Evolutionary conservation across 805 yeast species (phyloP), one percentile per base, ranked within the genome.

Genomic region (Cyberlindnera mississippiensis): DNA sequence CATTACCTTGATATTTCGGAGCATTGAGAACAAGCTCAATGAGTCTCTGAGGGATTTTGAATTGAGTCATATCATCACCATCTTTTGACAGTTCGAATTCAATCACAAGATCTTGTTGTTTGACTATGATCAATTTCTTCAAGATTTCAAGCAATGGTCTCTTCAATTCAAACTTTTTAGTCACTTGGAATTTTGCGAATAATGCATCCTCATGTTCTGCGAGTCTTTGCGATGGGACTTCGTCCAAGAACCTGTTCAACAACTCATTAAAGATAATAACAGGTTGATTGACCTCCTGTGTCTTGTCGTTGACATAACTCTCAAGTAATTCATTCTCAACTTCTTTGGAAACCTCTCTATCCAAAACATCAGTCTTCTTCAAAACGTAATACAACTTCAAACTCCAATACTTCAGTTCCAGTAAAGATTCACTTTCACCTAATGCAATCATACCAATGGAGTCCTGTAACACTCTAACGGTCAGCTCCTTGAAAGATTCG

Each of bases 31-130:
- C 50, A 24, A 55, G 53, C 0, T 61, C 49, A 8, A 82, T 45
- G 26, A 84, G 57, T 2, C n/a, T 29, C 16, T 48, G 35, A 13
- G 66, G 61, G 15, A 68, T 49, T 33, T 61, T 56, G 41, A 53
- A 64, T 12, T 47, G 38, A 5, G 42, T 29, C 16, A 44, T 30
- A 16, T 45, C 54, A 17, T 50, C 59, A 7, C 38, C 51, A 4
- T 52, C 52, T 35, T 72, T 76, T 22, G 57, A 61, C 38, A 84
- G 64, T 42, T 81, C 82, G 48, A 69, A 75, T 38, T 83, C 88
- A 37, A 84, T 71, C 2, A 81, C 82, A 27, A 72, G 56, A 16
- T 75, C 78, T 51, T 80, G 80, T 52, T 82, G 90, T 24, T 59
- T 62, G 13, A 59, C 59, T 5, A 68, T 56, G 28, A 82, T 71